phyloP scores from a whole-genome alignment of 2,329 filamentous ascomycete species.

The Ramichloridium luteum region DNA sequence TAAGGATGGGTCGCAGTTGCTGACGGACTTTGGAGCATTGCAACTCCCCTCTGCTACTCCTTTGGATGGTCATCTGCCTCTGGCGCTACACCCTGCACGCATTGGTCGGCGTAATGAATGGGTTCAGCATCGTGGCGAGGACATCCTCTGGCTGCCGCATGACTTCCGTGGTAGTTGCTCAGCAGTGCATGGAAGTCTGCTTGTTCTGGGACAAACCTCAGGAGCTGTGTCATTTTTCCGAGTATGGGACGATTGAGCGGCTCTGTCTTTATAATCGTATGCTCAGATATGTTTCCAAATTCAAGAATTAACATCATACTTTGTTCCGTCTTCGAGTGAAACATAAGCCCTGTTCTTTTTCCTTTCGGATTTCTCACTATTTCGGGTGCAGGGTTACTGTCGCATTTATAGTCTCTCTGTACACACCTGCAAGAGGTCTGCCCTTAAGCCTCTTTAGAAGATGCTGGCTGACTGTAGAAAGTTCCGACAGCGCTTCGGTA shows the following conservation, averaged over 20 bases:
- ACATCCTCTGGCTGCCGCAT: not conserved
- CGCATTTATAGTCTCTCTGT: too few relatives aligned
- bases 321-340: too few relatives aligned
- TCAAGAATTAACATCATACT: too few relatives aligned
- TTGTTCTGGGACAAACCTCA: constrained; percentile 5
- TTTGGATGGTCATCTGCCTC: not conserved
- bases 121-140: not conserved
- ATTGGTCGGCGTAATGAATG: not conserved
- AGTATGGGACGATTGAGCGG: not conserved
- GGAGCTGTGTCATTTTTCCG: constrained; percentile 1
- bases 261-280: not conserved
- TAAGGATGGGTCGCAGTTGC: not conserved
- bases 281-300: too few relatives aligned
- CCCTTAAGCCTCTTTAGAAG: too few relatives aligned
- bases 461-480: too few relatives aligned
- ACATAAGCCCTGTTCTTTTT: too few relatives aligned
- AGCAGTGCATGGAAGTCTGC: constrained; percentile 1
- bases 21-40: not conserved
- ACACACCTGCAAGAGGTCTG: too few relatives aligned
- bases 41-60: not conserved
- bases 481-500: not conserved
- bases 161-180: not conserved
- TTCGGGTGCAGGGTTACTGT: too few relatives aligned
- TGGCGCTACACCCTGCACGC: not conserved
- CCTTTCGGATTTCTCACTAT: too few relatives aligned